phyloP scores from a whole-genome alignment of 768 basidiomycete species.

The Trametes maxima region DNA sequence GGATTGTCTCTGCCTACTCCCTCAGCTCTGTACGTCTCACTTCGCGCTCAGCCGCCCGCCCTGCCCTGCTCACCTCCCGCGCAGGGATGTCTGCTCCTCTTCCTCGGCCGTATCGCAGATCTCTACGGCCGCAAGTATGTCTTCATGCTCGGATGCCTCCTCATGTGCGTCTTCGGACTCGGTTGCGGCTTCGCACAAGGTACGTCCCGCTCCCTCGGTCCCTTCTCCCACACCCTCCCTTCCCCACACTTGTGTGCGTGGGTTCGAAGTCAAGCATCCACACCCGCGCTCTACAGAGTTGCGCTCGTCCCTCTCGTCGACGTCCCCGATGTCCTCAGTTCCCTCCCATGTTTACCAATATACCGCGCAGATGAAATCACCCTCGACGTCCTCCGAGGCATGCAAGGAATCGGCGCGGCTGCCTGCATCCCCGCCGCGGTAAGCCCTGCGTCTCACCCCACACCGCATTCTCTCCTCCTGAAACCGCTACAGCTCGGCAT shows the following conservation, averaged over 20 bases:
- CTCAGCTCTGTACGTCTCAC: conserved; percentile 57
- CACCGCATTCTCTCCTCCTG: background rate
- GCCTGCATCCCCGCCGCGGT: conserved; percentile 76
- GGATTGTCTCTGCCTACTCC: conserved; percentile 69
- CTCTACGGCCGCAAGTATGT: conserved; percentile 71
- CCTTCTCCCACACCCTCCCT: background rate
- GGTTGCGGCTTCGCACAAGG: conserved; percentile 66
- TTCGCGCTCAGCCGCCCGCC: background rate
- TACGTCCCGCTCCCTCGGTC: conserved; percentile 26
- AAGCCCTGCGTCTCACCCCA: conserved; percentile 26
- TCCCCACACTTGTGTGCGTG: background rate
- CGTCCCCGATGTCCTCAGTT: too few species aligned
- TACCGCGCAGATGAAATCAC: conserved; percentile 51
- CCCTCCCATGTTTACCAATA: too few species aligned
- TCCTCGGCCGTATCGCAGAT: conserved; percentile 81
- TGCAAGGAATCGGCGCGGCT: conserved; percentile 81
- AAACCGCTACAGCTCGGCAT: conserved; percentile 63
- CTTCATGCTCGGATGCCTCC: conserved; percentile 62
- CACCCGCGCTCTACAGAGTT: too few species aligned
- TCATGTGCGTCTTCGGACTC: conserved; percentile 59
- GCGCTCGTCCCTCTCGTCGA: too few species aligned
- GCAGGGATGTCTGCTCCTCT: conserved; percentile 76
- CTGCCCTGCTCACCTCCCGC: background rate
- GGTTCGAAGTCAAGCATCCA: too few species aligned
- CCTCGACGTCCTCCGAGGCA: conserved; percentile 70